phyloP scores from a whole-genome alignment of 768 basidiomycete genomes.

The Mycena latifolia region DNA sequence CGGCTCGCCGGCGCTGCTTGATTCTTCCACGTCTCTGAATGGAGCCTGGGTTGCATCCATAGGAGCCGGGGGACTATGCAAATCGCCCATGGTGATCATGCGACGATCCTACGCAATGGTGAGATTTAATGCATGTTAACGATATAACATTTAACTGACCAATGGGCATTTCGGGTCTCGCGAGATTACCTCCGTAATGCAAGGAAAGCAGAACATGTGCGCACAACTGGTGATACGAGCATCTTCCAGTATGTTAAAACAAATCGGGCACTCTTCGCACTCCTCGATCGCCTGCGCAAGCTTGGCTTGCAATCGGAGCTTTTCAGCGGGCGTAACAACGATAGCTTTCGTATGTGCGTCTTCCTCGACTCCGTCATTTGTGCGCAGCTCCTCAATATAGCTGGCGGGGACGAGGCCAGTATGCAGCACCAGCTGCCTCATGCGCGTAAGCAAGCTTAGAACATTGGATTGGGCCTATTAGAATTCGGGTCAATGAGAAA shows the following conservation, averaged over 20 bases:
- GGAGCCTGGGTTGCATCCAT: slow-evolving; percentile 77
- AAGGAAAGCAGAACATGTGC: slow-evolving; percentile 79
- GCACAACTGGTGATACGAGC: slow-evolving; percentile 81
- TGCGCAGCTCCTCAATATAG: slow-evolving; percentile 75
- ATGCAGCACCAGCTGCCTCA: slow-evolving; percentile 87
- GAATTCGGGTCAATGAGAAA: slow-evolving; percentile 17
- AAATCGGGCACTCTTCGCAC: slow-evolving; percentile 86
- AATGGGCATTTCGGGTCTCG: slow-evolving; percentile 87
- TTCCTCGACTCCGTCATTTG: slow-evolving; percentile 51
- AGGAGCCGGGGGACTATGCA: slow-evolving; percentile 74
- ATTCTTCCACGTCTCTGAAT: slow-evolving; percentile 49
- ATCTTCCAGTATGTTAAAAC: slow-evolving; percentile 70
- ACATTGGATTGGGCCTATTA: slow-evolving; percentile 75
- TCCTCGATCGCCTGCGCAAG: slow-evolving; percentile 82
- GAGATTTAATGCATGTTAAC: slow-evolving; percentile 10
- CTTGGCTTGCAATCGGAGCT: slow-evolving; percentile 64
- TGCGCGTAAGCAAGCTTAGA: slow-evolving; percentile 85
- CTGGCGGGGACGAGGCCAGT: slow-evolving; percentile 78
- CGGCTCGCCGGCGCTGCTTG: slow-evolving; percentile 39
- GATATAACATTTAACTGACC: slow-evolving; percentile 54
- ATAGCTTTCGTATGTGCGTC: slow-evolving; percentile 41
- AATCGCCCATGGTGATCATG: slow-evolving; percentile 61
- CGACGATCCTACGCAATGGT: slow-evolving; percentile 74
- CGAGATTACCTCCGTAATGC: slow-evolving; percentile 77
- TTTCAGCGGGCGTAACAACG: slow-evolving; percentile 66